phyloP scores from a whole-genome alignment of 2,329 filamentous ascomycete genomes.

The Zasmidium cellare region DNA sequence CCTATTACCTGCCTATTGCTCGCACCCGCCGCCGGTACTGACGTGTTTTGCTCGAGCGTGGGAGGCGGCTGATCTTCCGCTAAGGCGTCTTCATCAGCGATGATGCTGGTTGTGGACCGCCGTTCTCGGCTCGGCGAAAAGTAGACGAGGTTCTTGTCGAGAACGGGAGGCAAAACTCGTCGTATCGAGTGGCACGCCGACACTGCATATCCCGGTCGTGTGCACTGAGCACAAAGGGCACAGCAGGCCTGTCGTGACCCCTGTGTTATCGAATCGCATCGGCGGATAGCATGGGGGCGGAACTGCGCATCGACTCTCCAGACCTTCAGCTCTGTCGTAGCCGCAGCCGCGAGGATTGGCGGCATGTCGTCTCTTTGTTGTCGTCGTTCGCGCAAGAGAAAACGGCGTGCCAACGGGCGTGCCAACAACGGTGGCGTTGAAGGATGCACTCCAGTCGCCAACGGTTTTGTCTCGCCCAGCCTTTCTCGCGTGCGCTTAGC shows the following conservation, averaged over 20 bases:
- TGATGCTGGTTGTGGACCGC: not conserved
- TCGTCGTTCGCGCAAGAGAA: not conserved
- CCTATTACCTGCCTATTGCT: not conserved
- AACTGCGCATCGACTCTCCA: not conserved
- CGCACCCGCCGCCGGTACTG: not conserved
- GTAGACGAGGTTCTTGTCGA: too few species aligned
- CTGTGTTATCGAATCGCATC: conserved; percentile 2
- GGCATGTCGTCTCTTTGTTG: not conserved
- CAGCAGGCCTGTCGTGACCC: conserved; percentile 5
- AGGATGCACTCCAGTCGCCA: not conserved
- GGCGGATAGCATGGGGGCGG: not conserved
- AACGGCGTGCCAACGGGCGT: not conserved
- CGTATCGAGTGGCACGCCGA: not conserved
- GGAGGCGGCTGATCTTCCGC: not conserved
- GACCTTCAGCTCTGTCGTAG: too few species aligned
- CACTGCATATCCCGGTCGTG: not conserved
- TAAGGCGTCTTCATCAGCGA: not conserved
- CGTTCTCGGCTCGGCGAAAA: not conserved
- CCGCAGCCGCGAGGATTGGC: not conserved
- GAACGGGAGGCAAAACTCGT: not conserved
- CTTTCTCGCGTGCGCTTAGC: not conserved
- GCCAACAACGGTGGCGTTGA: not conserved
- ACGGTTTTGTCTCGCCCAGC: not conserved
- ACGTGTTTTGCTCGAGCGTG: not conserved
- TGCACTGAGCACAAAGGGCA: not conserved